Evolutionary conservation across 2,329 filamentous ascomycete genomes (phyloP), one percentile per base, ranked within the genome.

Genomic region (Cyphellophora europaea): DNA sequence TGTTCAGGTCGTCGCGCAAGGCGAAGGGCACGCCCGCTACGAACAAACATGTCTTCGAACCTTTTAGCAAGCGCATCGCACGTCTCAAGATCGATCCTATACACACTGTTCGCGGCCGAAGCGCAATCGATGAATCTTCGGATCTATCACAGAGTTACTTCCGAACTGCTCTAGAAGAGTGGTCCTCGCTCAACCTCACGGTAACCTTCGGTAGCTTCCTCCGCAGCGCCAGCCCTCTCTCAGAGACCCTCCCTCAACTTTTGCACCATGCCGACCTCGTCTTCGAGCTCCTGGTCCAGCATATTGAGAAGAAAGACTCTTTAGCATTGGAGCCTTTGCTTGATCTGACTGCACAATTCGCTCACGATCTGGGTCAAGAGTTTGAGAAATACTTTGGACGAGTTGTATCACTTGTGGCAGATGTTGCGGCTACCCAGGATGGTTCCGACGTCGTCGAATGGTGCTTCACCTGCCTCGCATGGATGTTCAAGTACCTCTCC

Each of bases 401-500:
- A 33, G 77, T 82, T 16, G 74, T 98, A 38, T 72, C 69, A 35
- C 66, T 93, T 35, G 77, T 98, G 36, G 74, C 84, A 25, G 75
- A 77, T 11, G 73, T 96, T 45, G 88, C 87, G 8, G 79, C 79
- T 35, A 82, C 77, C 49, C 77, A 84, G 35, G 71, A 82, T 37
- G 81, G 84, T 52, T 79, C 84, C 16, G 84, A 88, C 44, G 87
- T 93, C n/a, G 84, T 96, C 33, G 91, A 98, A 62, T 96, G 89
- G 88, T 89, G 85, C 33, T 98, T 98, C 61, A 86, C 81, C 10
- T 88, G 85, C 49, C 68, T 98, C 37, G 87, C 91, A 30, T 98
- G 93, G 69, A 69, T 96, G 27, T 95, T 98, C 73, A 98, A 98
- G 56, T 96, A 96, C 53, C 73, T 98, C 4, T 93, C 87, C 2